A percentile compares a stretch with the other conserved stretches of the same genome.
Conservation (phyloP, 2,329 filamentous ascomycete genomes). For the Fusarium setosum region DNA sequence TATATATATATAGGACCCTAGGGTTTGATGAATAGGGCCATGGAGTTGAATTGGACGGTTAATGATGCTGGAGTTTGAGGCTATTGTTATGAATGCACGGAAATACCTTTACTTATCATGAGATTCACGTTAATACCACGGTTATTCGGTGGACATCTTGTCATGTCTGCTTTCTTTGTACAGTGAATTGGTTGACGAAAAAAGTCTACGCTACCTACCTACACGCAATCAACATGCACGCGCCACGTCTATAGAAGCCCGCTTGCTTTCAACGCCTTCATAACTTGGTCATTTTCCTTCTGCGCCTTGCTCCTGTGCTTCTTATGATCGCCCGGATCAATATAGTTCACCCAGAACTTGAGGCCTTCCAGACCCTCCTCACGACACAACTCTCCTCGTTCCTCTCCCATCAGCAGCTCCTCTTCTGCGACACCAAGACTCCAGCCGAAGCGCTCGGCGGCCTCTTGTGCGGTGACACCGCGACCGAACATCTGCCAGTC, state of each 20-base stretch:
- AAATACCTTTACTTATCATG: constrained; percentile 7
- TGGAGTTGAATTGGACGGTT: constrained; percentile 25
- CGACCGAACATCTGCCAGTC: constrained; percentile 83
- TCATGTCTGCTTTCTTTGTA: neutral
- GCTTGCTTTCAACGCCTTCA: constrained; percentile 56
- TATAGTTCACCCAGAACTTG: constrained; percentile 91
- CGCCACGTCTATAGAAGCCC: constrained; percentile 44
- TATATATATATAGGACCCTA: neutral
- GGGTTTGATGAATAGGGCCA: neutral
- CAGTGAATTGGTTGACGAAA: neutral
- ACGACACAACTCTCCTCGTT: constrained; percentile 85
- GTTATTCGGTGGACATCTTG: neutral
- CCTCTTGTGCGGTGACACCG: constrained; percentile 90
- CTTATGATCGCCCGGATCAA: constrained; percentile 57
- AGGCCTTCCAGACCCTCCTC: constrained; percentile 93
- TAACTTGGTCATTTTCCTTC: constrained; percentile 54
- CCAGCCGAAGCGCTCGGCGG: constrained; percentile 93
- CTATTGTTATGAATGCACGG: neutral
- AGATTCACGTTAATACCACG: constrained; percentile 1
- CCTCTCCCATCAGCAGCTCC: constrained; percentile 97
- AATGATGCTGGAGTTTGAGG: constrained; percentile 20
- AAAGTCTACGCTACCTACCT: constrained; percentile 21
- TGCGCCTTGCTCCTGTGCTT: constrained; percentile 42
- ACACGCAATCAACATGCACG: constrained; percentile 9
- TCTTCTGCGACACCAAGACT: constrained; percentile 96